Percentiles rank a stretch among this genome's conserved stretches.
These are phyloP conservation scores for Verticillium albo-atrum DNA, from an alignment of 2,329 filamentous ascomycete genomes.

Conservation along the genomic window DNA sequence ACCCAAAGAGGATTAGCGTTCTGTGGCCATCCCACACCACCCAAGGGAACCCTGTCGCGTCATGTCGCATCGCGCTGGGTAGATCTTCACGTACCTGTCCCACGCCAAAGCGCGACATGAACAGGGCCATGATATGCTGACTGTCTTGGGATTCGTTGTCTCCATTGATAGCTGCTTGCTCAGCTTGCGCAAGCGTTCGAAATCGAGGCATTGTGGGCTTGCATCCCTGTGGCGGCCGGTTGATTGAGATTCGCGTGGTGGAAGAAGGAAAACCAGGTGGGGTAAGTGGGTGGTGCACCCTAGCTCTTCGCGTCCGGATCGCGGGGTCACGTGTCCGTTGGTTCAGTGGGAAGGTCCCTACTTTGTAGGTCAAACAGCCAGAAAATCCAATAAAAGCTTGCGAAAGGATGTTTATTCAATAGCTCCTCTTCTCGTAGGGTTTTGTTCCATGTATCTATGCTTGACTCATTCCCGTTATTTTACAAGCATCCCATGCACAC, in stretches of 20 bases:
- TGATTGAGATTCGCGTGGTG: neutral
- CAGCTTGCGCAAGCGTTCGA: conserved; percentile 21
- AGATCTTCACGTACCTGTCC: conserved; percentile 28
- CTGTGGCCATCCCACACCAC: neutral
- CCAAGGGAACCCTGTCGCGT: neutral
- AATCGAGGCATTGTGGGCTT: conserved; percentile 20
- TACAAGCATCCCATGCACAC: no score
- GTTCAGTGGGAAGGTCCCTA: no score
- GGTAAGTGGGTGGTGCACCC: neutral
- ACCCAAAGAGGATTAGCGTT: neutral
- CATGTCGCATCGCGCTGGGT: conserved; percentile 5
- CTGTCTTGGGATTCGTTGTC: conserved; percentile 38
- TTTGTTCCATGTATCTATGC: no score
- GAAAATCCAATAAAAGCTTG: no score
- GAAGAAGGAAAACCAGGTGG: neutral
- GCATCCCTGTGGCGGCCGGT: neutral
- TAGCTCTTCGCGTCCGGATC: neutral
- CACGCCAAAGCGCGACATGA: conserved; percentile 32
- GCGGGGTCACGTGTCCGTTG: neutral
- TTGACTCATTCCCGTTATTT: no score
- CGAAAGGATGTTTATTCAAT: no score
- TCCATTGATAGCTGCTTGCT: conserved; percentile 20
- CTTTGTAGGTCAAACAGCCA: no score
- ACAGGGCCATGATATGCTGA: conserved; percentile 33
- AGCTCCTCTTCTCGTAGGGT: no score